Base-by-base conservation (phyloP, 2,329 filamentous ascomycete genomes). In the Colletotrichum chlorophyti region DNA sequence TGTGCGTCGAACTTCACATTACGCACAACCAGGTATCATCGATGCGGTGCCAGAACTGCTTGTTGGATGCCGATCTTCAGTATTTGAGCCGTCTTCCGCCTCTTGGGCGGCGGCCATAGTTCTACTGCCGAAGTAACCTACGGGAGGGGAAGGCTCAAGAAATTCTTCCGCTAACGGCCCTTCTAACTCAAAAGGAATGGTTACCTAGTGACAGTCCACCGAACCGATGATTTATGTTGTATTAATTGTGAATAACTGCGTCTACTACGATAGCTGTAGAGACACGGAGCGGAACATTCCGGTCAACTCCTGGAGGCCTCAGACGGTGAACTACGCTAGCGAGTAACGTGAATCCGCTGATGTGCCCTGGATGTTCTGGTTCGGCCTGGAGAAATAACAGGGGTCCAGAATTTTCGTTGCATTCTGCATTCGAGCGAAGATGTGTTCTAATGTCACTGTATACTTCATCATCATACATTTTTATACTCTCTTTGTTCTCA, bases 261-360 rank as follows among this genome's bases (percentile, higher is more conserved):
- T 66, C 8, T 58, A 65, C 21, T 64, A 53, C 29, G 45, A 53
- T 12, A 64, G 61, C 53, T 66, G 61, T 21, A 64, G 60, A 26
- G 66, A 67, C 35, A 49, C 34, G 5, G 58, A 63, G 40, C 61
- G 67, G 29, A 68, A 68, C 47, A 60, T 73, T 64, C 68, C 17
- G 69, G 70, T 9, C 64, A 72, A 8, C 66, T 70, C 3, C 47
- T 72, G 23, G 71, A 73, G 49, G 49, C 66, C 2, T 64, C 53
- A 0, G 70, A 72, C 29, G 64, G 72, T 3, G 69, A 72, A 14
- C 17, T 43, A 26, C 52, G 58, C 21, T 27, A 57, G 3, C 38
- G 57, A 9, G 1, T 34, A 9, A 48, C 48, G 1, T 9, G 23
- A 24, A 6, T 40, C 64, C 50, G 62, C 2, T 19, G 38, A 53